phyloP scores from a whole-genome alignment of 345 rosid genomes.

The Acer saccharum region DNA sequence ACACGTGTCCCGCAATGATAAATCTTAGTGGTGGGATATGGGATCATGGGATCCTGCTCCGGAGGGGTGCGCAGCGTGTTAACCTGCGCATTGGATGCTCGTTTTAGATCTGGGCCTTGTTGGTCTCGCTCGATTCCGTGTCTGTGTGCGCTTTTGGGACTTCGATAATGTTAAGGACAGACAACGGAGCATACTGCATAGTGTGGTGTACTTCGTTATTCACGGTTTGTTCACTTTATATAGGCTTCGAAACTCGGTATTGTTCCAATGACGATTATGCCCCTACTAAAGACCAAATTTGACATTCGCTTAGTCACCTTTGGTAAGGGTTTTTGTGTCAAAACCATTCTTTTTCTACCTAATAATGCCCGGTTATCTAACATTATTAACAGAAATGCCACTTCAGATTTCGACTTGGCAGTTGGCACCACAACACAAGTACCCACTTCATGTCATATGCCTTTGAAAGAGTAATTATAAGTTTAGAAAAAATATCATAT shows the following conservation, averaged over 20 bases:
- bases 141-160: slow-evolving; percentile 1
- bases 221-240: neutral
- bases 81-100: neutral
- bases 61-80: neutral
- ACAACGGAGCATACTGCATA: neutral
- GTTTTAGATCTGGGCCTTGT: neutral
- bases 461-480: too few relatives aligned
- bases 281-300: neutral
- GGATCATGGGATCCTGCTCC: neutral
- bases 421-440: neutral
- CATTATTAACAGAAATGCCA: neutral
- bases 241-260: neutral
- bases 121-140: neutral
- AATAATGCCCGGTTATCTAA: neutral
- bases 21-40: neutral
- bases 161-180: neutral
- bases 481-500: too few relatives aligned
- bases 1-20: neutral
- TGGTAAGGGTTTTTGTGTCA: neutral
- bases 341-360: neutral
- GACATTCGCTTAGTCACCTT: neutral
- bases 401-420: neutral
- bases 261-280: neutral
- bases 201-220: neutral
- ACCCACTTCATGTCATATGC: too few relatives aligned